Percentiles rank a stretch among this genome's conserved stretches.
Conservation (phyloP, 2,329 filamentous ascomycete species). For the Pseudonectria buxi region DNA sequence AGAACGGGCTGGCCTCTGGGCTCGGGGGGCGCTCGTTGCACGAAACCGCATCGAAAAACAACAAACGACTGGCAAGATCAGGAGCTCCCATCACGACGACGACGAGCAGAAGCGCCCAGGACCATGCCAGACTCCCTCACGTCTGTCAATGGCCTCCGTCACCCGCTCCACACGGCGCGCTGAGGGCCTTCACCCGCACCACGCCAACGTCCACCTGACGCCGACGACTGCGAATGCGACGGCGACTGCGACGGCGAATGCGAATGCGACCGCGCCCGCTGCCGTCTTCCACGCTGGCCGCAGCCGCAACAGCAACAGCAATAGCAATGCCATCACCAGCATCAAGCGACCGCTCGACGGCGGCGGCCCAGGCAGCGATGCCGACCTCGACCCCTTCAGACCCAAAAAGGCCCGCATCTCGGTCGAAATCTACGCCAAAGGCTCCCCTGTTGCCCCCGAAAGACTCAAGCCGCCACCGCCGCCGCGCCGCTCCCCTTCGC, state of each 20-base stretch:
- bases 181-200: slow-evolving; percentile 37
- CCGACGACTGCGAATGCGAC: too few relatives aligned
- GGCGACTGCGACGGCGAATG: too few relatives aligned
- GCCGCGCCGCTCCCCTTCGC: slow-evolving; percentile 15
- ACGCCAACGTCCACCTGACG: slow-evolving; percentile 19
- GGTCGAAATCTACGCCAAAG: slow-evolving; percentile 42
- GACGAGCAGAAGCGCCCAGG: slow-evolving; percentile 19
- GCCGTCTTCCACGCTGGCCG: slow-evolving; percentile 29
- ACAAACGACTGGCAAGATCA: slow-evolving; percentile 15
- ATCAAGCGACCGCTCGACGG: slow-evolving; percentile 44
- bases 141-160: slow-evolving; percentile 43
- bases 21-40: slow-evolving; percentile 9
- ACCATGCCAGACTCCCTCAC: slow-evolving; percentile 32
- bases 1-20: not conserved
- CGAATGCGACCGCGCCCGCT: slow-evolving; percentile 9
- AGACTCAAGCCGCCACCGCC: slow-evolving; percentile 21
- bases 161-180: slow-evolving; percentile 45
- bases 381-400: slow-evolving; percentile 38
- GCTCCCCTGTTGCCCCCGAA: slow-evolving; percentile 20
- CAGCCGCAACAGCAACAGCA: slow-evolving; percentile 21
- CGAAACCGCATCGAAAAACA: slow-evolving; percentile 20
- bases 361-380: slow-evolving; percentile 31
- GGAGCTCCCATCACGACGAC: slow-evolving; percentile 20
- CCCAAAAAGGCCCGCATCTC: slow-evolving; percentile 46
- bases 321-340: too few relatives aligned